Evolutionary conservation across 2,329 filamentous ascomycete genomes (phyloP), one percentile per base, ranked within the genome.

Genomic region (Purpureocillium lavendulum): DNA sequence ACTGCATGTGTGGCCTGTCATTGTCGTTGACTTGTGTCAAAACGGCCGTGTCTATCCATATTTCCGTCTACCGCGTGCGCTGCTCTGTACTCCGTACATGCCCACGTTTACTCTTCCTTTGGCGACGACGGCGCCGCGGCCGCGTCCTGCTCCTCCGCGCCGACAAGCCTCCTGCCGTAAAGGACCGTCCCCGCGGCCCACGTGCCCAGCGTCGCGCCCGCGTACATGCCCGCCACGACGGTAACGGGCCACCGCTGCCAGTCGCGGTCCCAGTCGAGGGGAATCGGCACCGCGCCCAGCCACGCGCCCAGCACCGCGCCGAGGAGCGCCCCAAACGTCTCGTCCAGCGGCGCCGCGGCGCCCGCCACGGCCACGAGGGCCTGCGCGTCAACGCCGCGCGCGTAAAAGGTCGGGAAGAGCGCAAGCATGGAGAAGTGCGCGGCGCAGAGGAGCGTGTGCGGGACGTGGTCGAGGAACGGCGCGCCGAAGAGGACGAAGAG

Each of bases 211-310:
- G 77, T 70, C 60, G 85, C 88, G 1, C 92, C 92, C 6, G 77
- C 63, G 61, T 94, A 97, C 14, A 84, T 71, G 3, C 92, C 92
- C 2, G 77, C 80, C 4, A 97, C 64, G 42, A 98, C 84, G 0
- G 92, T 98, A 35, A 97, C 82, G 0, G 92, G 92, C 85, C 90
- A 98, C 60, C 83, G 86, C 75, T 98, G 92, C 92, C 92, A 98
- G 51, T 94, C 88, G n/a, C 92, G 80, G 60, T 98, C 92, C 90
- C 90, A 97, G 60, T 98, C 92, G 49, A 98, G 68, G 2, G 92
- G 92, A 51, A 98, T 97, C 0, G 94, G 92, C 39, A 97, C 79
- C 7, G 92, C 92, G 4, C 92, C 92, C 32, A 95, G 66, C 92
- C 92, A 97, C 31, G 87, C 87, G 6, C 92, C 92, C 1, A 90